Conservation (phyloP, 202 grass and related monocot species). For the Carex arenaria region DNA sequence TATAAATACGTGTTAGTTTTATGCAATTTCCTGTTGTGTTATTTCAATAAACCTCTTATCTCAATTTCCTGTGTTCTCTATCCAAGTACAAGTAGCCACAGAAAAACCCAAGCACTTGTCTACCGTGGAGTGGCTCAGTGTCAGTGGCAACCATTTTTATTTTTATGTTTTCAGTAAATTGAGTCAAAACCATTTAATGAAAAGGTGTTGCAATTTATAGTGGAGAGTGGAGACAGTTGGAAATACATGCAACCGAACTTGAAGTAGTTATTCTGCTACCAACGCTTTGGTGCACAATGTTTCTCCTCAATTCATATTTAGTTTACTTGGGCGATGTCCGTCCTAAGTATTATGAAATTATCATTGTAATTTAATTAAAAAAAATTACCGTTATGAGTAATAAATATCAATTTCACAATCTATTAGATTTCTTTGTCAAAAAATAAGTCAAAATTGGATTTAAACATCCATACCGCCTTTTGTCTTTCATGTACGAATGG, state of each 20-base stretch:
- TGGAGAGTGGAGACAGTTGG: slow-evolving; percentile 12
- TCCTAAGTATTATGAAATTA: not conserved
- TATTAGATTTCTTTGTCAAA: too few species aligned
- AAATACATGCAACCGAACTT: not conserved
- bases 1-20: too few species aligned
- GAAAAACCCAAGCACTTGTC: not conserved
- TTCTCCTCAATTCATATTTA: too few species aligned
- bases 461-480: too few species aligned
- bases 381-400: not conserved
- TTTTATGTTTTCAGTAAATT: not conserved
- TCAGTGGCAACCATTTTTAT: too few species aligned
- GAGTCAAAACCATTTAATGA: not conserved
- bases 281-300: too few species aligned
- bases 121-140: too few species aligned
- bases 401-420: not conserved
- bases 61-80: too few species aligned
- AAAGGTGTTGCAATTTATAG: not conserved
- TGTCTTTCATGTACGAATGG: too few species aligned
- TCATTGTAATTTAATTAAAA: not conserved
- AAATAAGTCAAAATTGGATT: too few species aligned
- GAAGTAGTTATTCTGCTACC: not conserved
- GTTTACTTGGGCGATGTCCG: not conserved
- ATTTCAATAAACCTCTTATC: too few species aligned
- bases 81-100: not conserved
- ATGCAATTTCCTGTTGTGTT: too few species aligned